Evolutionary conservation across 148 eudicot species (phyloP), one percentile per base, ranked within the genome.

Genomic region (Cornus suecica): DNA sequence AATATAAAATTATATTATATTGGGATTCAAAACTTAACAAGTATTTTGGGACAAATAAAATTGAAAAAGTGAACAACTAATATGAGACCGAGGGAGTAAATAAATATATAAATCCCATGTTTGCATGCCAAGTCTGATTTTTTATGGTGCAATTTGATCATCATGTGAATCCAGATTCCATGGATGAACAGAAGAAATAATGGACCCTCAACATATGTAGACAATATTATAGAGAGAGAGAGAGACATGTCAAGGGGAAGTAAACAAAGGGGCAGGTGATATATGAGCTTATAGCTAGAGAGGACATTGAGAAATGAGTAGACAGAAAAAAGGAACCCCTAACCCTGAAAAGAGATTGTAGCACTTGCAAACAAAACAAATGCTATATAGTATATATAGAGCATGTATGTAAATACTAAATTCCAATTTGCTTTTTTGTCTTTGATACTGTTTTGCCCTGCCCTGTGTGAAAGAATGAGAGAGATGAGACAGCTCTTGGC

Each of bases 121-220:
- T 48, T 48, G 54, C 66, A 64, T 64, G 66, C 31, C 26, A 27
- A 27, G 54, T 16, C 54, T 64, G 27, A 11, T 1, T 28, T 62
- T 64, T 22, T 1, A 48, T 16, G 20, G 20, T 28, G 2, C 11
- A 28, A 58, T 66, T 54, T 34, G 1, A 75, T 75, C 83, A 81
- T 72, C 83, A 81, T 72, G 83, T 76, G 83, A 81, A 41, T 41
- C 13, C 28, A 60, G 76, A 80, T 80, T 80, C 82, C 71, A 28
- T 32, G 62, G 79, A 76, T 80, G 76, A 80, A 72, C 28, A 72
- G 76, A 77, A 58, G 61, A 74, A 60, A 74, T 61, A 74, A 60
- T 66, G 65, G 20, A 34, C 42, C 70, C 63, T 76, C n/a, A 75
- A 75, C 72, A 75, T 67, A 70, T 56, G 67, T 60, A 42, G 72